Percentiles rank a stretch among this genome's conserved stretches.
phyloP scores from a whole-genome alignment of 2,329 filamentous ascomycete genomes.

The Neurospora sp. region DNA sequence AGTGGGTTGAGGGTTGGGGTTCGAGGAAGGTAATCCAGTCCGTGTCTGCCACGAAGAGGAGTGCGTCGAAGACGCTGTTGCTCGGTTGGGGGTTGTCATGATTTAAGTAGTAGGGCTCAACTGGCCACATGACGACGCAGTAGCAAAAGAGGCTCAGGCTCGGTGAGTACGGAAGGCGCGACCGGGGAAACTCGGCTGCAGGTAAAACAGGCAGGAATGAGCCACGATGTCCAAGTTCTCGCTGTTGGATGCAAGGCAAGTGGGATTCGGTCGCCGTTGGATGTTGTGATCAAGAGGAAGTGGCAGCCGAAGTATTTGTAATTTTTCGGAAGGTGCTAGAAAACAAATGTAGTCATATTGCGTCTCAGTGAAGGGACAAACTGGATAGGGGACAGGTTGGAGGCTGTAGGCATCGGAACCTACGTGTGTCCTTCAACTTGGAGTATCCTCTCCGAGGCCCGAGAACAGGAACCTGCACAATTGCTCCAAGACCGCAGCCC shows the following conservation, averaged over 20 bases:
- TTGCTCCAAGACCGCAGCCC: not conserved
- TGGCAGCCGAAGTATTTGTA: not conserved
- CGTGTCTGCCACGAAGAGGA: not conserved
- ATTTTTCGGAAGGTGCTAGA: not conserved
- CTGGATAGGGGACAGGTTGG: not conserved
- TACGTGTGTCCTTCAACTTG: not conserved
- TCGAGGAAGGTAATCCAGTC: not conserved
- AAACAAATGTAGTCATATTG: not conserved
- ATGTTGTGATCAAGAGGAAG: not conserved
- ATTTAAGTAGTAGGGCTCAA: not conserved
- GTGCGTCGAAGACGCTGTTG: not conserved
- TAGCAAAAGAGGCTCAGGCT: not conserved
- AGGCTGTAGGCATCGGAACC: not conserved
- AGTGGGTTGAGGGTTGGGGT: not conserved
- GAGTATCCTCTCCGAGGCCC: not conserved
- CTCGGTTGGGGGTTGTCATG: not conserved
- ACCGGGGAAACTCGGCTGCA: not conserved
- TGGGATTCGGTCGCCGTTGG: not conserved
- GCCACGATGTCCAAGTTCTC: not conserved
- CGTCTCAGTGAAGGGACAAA: not conserved
- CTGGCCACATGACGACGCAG: not conserved
- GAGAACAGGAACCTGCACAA: not conserved
- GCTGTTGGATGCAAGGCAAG: not conserved
- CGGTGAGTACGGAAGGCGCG: not conserved
- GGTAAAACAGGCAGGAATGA: not conserved